Evolutionary conservation across 148 eudicot species (phyloP), one percentile per base, ranked within the genome.

Genomic region (Rhododendron kiyosumense): DNA sequence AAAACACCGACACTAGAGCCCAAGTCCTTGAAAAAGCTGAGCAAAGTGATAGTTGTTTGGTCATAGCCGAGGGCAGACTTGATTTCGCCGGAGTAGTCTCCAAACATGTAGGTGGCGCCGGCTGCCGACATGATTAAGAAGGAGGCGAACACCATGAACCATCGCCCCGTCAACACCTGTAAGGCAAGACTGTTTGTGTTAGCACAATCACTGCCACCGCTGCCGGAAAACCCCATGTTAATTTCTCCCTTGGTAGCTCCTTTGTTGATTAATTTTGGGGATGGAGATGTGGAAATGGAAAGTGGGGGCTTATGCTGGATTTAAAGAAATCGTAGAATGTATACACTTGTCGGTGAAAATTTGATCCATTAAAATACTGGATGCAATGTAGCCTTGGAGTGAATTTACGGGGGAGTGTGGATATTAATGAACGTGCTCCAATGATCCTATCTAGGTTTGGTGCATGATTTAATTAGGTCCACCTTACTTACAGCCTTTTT

Each of bases 121-220:
- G 92, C 87, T 0, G 87, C 91, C 0, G 91, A 18, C 91, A 91
- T 87, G 88, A 91, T 86, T 12, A 91, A 85, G 34, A 89, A 86
- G 76, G 92, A 85, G 45, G 88, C 92, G n/a, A 91, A 89, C 65
- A 91, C 87, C 92, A 91, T 91, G 90, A 89, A 91, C 92, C 92
- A 91, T 71, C 90, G 87, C 12, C 92, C 90, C 14, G 59, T 83
- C 61, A 91, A 17, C 81, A 91, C 81, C 49, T 88, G 92, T 14
- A 84, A 28, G 73, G 84, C 14, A 10, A 91, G 59, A 77, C 75
- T 52, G 1, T 12, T 84, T 77, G 79, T 79, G 80, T 41, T 82
- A 41, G 69, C 11, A 59, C 17, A 11, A 22, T 26, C 83, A 17
- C 51, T 28, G 10, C 73, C 71, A 3, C 71, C 14, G 24, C 73